Evolutionary conservation across 305 asterid species (phyloP), one percentile per base, ranked within the genome.

Genomic region (Fraxinus sp.): DNA sequence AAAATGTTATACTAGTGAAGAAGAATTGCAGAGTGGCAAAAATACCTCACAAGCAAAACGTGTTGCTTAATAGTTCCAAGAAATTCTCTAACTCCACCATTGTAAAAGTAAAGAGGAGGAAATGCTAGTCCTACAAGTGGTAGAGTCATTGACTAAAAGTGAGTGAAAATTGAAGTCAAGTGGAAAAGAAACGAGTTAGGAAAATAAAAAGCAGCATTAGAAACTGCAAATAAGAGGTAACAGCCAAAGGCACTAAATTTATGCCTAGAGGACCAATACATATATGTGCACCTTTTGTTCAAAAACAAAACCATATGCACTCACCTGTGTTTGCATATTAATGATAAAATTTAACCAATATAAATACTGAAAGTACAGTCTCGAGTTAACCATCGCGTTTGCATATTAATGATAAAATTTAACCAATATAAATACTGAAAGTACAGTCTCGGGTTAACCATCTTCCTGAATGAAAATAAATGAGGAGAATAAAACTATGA

Each of bases 41-140:
- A 80, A 87, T 83, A 93, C 98, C 98, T 92, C 79, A 86, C 96
- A 85, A 93, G 93, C 83, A 89, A 83, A 82, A 89, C 90, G 26
- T 92, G 95, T 80, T 90, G 97, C 91, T 91, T 93, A 82, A 91
- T 82, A 83, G 94, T 91, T 79, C 94, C 91, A 75, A 93, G 90
- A 86, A 93, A 91, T 83, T 93, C 98, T 70, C 92, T 83, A 22
- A 93, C 94, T 84, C 98, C 98, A 83, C 98, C 98, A 87, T 89
- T 93, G 79, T 92, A 93, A 87, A 93, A 93, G 89, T 93, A 93
- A 79, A 93, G 92, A 52, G 98, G 94, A 82, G 98, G 97, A 83
- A 87, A 90, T 85, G 98, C 98, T 75, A 93, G 91, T 81, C 98
- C 98, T 93, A 85, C 81, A 86, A 85, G 68, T 26, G 81, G 81